Evolutionary conservation across 805 yeast species (phyloP), one percentile per base, ranked within the genome.

Genomic region (Metschnikowia shivogae): DNA sequence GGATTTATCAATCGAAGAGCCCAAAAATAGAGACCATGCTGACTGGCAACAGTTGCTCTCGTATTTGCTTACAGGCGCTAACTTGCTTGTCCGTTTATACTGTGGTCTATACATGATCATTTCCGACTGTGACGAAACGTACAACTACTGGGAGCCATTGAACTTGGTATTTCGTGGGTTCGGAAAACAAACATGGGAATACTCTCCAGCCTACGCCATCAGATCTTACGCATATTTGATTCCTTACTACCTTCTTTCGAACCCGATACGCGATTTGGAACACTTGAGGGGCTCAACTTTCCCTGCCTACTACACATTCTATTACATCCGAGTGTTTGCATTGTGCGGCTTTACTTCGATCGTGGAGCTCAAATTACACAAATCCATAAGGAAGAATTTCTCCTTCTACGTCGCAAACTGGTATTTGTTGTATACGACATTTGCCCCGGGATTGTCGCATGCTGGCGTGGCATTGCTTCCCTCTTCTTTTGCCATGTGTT

Each of bases 101-200:
- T 69, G 75, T 47, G 76, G 82, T 4, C 55, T 78, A 47, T 68
- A 67, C 55, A 80, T 87, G 61, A 81, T 89, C 31, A 84, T 92
- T 24, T 80, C 93, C 1, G 98, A 90, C 57, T 90, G 97, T 61
- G 97, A 92, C 63, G 98, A 92, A 63, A 78, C 82, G 0, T 92
- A 79, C 75, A 92, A 92, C 60, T 92, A 87, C 65, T 89, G 96
- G 92, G 98, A 92, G 53, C 97, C 98, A 0, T 68, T 92, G 46
- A 90, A 92, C 60, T 72, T 84, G 42, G 54, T 90, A 30, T 64
- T 84, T 1, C 76, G 96, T 52, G 85, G 84, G 2, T 88, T 89
- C 62, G 98, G 97, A 1, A 86, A 89, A 55, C 89, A 89, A 63
- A 90, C 97, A 0, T 90, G 97, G 97, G 97, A 90, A 60, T 92